These are phyloP conservation scores for Mycena alexandri DNA, from an alignment of 768 basidiomycete species.

Conservation along the genomic window DNA sequence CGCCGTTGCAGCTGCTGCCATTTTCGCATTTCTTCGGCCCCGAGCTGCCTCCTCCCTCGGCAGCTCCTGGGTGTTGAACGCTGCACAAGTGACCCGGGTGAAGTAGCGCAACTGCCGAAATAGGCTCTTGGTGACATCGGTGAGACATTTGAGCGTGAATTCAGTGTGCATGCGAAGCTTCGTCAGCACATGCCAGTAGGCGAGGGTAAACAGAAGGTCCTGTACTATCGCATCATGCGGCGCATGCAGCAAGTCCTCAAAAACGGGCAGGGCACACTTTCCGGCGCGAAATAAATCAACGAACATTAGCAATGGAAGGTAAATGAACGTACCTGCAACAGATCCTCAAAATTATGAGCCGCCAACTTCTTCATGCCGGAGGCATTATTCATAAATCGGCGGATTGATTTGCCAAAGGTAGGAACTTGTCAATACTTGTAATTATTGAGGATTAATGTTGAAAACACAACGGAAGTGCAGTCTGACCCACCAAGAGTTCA, in stretches of 20 bases:
- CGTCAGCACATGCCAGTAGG: neutral
- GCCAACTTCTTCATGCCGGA: too few species aligned
- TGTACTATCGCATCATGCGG: neutral
- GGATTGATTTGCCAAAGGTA: too few species aligned
- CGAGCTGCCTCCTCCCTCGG: neutral
- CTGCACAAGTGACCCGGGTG: neutral
- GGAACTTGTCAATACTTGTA: too few species aligned
- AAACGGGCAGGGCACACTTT: too few species aligned
- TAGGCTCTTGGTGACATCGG: neutral
- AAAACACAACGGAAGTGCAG: too few species aligned
- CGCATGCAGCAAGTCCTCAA: too few species aligned
- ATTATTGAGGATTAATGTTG: too few species aligned
- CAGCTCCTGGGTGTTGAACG: neutral
- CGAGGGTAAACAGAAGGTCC: conserved; percentile 1
- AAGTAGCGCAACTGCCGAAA: conserved; percentile 1
- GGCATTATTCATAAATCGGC: too few species aligned
- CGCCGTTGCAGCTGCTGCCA: neutral
- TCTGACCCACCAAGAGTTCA: neutral
- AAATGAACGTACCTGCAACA: too few species aligned
- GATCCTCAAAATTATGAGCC: too few species aligned
- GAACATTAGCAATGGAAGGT: too few species aligned
- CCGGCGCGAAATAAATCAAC: too few species aligned
- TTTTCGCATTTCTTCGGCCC: neutral
- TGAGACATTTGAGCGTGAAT: neutral
- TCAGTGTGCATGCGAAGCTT: neutral